Evolutionary conservation across 2,329 filamentous ascomycete genomes (phyloP).

Genomic region (Colletotrichum acutatum): DNA sequence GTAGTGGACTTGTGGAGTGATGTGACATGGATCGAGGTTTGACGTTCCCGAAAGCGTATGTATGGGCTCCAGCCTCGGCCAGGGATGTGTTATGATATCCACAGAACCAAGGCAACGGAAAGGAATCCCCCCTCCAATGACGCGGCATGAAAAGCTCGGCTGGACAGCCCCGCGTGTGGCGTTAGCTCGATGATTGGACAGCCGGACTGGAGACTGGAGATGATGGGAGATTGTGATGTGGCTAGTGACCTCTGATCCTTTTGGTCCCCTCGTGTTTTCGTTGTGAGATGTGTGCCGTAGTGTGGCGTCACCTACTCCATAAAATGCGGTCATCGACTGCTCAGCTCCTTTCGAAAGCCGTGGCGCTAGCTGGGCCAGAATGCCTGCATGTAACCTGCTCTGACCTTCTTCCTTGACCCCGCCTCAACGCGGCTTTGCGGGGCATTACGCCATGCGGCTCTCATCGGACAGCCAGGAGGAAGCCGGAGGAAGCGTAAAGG

Average conservation of each 20-base stretch:
- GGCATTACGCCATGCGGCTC: conserved; percentile 36
- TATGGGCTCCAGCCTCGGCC: background rate
- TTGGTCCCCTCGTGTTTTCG: background rate
- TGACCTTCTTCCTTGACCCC: background rate
- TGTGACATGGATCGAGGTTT: conserved; percentile 13
- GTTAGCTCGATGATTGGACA: conserved; percentile 14
- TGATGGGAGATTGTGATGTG: background rate
- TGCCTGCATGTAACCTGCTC: background rate
- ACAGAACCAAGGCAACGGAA: conserved; percentile 31
- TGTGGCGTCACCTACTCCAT: conserved; percentile 37
- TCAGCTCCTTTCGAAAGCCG: conserved; percentile 1
- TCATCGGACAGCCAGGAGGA: conserved; percentile 12
- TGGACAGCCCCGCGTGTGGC: conserved; percentile 27
- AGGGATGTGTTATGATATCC: background rate
- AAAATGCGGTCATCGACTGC: conserved; percentile 34
- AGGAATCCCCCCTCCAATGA: conserved; percentile 27
- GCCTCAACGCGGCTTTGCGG: conserved; percentile 17
- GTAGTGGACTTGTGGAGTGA: background rate
- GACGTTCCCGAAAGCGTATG: conserved; percentile 15
- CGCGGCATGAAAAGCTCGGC: conserved; percentile 21
- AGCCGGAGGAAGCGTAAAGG: background rate
- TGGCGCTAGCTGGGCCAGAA: background rate
- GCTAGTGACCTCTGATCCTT: conserved; percentile 1
- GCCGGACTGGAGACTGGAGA: background rate
- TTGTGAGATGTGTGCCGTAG: background rate